These are phyloP conservation scores for Monosporozyma solicola DNA, from an alignment of 805 yeast genomes.

Conservation along the genomic window DNA sequence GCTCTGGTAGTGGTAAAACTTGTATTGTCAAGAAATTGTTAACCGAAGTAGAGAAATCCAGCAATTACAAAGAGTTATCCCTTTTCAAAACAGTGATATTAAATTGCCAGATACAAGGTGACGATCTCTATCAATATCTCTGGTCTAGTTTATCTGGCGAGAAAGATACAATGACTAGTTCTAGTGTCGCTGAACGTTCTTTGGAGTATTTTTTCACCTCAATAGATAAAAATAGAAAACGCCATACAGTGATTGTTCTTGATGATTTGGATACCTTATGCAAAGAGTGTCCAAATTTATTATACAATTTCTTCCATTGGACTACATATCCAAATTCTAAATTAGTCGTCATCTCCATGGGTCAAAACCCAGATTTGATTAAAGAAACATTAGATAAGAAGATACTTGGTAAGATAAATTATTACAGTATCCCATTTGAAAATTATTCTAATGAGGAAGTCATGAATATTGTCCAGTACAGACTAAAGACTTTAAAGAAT, in stretches of 20 bases:
- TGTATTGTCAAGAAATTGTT: slow-evolving; percentile 83
- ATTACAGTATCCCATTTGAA: slow-evolving; percentile 72
- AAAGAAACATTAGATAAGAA: slow-evolving; percentile 82
- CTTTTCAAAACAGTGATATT: slow-evolving; percentile 70
- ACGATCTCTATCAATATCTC: slow-evolving; percentile 66
- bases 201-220: slow-evolving; percentile 61
- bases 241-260: slow-evolving; percentile 57
- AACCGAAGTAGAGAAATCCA: slow-evolving; percentile 45
- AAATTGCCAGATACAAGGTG: slow-evolving; percentile 74
- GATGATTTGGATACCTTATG: slow-evolving; percentile 91
- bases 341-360: slow-evolving; percentile 80
- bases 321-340: slow-evolving; percentile 73
- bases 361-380: slow-evolving; percentile 93
- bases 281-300: slow-evolving; percentile 62
- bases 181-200: slow-evolving; percentile 52
- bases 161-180: slow-evolving; percentile 34
- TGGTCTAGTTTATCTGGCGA: slow-evolving; percentile 66
- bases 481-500: slow-evolving; percentile 45
- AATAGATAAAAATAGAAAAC: slow-evolving; percentile 24
- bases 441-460: slow-evolving; percentile 79
- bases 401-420: slow-evolving; percentile 78
- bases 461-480: slow-evolving; percentile 56
- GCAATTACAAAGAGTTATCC: slow-evolving; percentile 31
- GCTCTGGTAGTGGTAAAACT: slow-evolving; percentile 96
- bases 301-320: slow-evolving; percentile 97